phyloP scores from a whole-genome alignment of 371 early-diverging fungal genomes.

The Apophysomyces variabilis region DNA sequence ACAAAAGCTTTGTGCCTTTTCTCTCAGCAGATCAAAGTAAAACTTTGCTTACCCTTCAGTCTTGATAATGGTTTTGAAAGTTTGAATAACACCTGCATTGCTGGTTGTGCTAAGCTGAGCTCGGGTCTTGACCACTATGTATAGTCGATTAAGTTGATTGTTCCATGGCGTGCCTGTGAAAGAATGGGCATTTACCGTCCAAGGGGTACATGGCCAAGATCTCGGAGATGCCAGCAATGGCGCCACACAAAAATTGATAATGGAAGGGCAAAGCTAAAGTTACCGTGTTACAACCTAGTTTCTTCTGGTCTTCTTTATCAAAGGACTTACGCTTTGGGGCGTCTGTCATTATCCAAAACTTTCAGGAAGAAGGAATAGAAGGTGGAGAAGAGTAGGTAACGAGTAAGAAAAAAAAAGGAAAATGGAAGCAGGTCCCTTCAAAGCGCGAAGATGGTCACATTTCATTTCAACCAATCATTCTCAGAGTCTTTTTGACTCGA shows the following conservation, averaged over 20 bases:
- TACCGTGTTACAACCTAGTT: background rate
- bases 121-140: slow-evolving; percentile 91
- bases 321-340: slow-evolving; percentile 36
- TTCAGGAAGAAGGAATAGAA: slow-evolving; percentile 3
- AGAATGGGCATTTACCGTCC: slow-evolving; percentile 65
- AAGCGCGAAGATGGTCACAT: no score
- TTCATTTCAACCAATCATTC: no score
- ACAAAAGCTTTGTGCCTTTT: background rate
- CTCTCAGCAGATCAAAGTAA: background rate
- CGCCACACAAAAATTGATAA: slow-evolving; percentile 91
- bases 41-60: slow-evolving; percentile 79
- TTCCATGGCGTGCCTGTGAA: background rate
- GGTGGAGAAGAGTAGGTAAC: slow-evolving; percentile 2
- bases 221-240: slow-evolving; percentile 96
- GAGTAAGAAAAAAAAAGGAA: background rate
- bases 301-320: background rate
- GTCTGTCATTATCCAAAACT: slow-evolving; percentile 27
- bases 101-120: slow-evolving; percentile 90
- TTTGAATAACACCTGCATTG: slow-evolving; percentile 40
- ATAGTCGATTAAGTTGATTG: slow-evolving; percentile 3
- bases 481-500: no score
- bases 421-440: background rate
- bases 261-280: slow-evolving; percentile 83
- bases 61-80: slow-evolving; percentile 76
- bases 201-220: slow-evolving; percentile 97